Base-by-base conservation (phyloP, 2,329 filamentous ascomycete genomes). In the Aspergillus ruber region DNA sequence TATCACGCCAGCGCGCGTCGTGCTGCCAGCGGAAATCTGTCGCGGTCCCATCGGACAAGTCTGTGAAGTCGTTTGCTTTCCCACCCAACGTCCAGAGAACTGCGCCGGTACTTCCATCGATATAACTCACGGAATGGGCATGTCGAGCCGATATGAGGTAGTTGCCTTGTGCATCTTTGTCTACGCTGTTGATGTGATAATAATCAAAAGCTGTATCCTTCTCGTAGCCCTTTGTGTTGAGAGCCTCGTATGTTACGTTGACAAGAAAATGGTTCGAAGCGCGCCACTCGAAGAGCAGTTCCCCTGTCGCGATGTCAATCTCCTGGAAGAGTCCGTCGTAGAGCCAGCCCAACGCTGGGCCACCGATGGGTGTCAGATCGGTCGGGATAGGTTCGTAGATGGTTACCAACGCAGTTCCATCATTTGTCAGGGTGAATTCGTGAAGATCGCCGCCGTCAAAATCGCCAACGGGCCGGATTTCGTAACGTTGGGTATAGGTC, bases 161-260 rank as follows among this genome's bases (percentile, higher is more conserved):
- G 54, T 81, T 74, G 4, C 76, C 76, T 0, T 68, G 54, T 0
- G 61, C 54, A 45, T 74, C 72, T 56, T 80, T 79, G 54, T 79
- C 74, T 23, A 81, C 64, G 32, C 75, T 76, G 62, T 81, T 79
- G 61, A 81, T 74, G 58, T 80, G 77, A 58, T 80, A 80, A 50
- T 73, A 80, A 58, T 82, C 78, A 63, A 76, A 81, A 1, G 71
- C 67, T 2, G 47, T 47, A 3, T 42, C 36, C 8, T 49, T 49
- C 5, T 45, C 32, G 23, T 43, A 45, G 5, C 59, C 60, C 1
- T 43, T 36, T 1, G 43, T 36, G 2, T 42, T 33, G 0, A 53
- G 27, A 1, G 33, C 9, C 10, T 58, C 48, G 15, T 54, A 61
- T 2, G 50, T 61, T 45, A 46, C 53, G 35, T 55, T 56, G 33